Evolutionary conservation across 768 basidiomycete species (phyloP).

Genomic region (Suillus spraguei): DNA sequence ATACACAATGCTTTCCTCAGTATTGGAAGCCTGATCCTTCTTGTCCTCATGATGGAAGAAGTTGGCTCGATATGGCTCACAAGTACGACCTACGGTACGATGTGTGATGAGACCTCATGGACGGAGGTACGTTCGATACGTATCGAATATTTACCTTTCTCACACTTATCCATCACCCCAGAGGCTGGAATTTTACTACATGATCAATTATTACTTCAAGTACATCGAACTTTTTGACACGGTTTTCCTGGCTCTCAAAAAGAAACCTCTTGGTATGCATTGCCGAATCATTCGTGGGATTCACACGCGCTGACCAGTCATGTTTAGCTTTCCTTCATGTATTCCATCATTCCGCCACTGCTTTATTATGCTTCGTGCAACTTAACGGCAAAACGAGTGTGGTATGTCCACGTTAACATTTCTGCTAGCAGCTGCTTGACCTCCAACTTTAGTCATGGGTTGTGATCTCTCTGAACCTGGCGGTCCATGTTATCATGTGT

Average conservation of each 20-base stretch:
- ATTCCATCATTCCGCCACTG: conserved; percentile 98
- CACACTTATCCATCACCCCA: conserved; percentile 32
- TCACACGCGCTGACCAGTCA: conserved; percentile 11
- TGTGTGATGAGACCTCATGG: conserved; percentile 82
- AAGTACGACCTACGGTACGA: conserved; percentile 70
- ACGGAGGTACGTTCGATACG: conserved; percentile 66
- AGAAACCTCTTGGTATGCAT: conserved; percentile 89
- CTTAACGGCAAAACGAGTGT: conserved; percentile 94
- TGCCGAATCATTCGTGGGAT: conserved; percentile 4
- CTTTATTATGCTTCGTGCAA: conserved; percentile 91
- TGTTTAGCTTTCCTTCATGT: conserved; percentile 91
- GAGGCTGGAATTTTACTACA: conserved; percentile 95
- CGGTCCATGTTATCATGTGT: conserved; percentile 99
- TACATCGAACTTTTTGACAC: conserved; percentile 97
- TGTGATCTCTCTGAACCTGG: conserved; percentile 87
- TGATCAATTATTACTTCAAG: conserved; percentile 99
- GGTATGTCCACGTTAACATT: conserved; percentile 48
- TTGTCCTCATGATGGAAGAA: conserved; percentile 91
- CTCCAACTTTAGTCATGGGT: conserved; percentile 82
- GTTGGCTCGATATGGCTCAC: conserved; percentile 78
- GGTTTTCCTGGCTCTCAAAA: conserved; percentile 95
- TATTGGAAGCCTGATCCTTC: conserved; percentile 78
- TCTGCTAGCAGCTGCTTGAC: conserved; percentile 6
- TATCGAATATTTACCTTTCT: conserved; percentile 5
- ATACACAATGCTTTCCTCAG: conserved; percentile 90